Percentiles rank a stretch among this genome's conserved stretches.
Evolutionary conservation across 1,139 yeast genomes (phyloP).

Genomic region (Insectozyma bohioensis): DNA sequence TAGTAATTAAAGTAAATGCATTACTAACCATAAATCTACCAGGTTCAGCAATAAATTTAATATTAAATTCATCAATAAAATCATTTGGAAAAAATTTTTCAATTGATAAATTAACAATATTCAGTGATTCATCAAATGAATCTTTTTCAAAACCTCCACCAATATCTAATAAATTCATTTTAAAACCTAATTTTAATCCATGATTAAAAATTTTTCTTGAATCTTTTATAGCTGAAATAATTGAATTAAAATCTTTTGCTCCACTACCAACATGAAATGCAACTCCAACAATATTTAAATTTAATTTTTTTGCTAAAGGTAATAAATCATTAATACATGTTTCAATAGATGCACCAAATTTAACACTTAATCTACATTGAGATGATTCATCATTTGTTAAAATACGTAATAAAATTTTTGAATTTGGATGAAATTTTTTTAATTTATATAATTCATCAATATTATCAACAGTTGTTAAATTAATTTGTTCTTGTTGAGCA

Average conservation of each 20-base stretch:
- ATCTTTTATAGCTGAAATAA: slow-evolving; percentile 71
- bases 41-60: slow-evolving; percentile 84
- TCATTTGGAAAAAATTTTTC: slow-evolving; percentile 55
- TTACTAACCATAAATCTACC: slow-evolving; percentile 88
- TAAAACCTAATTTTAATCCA: slow-evolving; percentile 49
- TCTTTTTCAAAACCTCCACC: slow-evolving; percentile 91
- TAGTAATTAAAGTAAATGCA: slow-evolving; percentile 82
- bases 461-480: slow-evolving; percentile 87
- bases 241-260: slow-evolving; percentile 70
- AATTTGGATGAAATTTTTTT: slow-evolving; percentile 62
- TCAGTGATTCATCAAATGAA: slow-evolving; percentile 63
- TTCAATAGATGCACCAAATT: slow-evolving; percentile 77
- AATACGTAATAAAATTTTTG: slow-evolving; percentile 74
- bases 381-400: slow-evolving; percentile 90
- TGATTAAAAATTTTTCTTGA: slow-evolving; percentile 68
- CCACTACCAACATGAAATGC: slow-evolving; percentile 98
- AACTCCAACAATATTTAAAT: slow-evolving; percentile 72
- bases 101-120: slow-evolving; percentile 56
- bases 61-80: slow-evolving; percentile 26
- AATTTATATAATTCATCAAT: slow-evolving; percentile 80
- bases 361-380: slow-evolving; percentile 82
- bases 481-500: slow-evolving; percentile 56
- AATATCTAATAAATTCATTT: slow-evolving; percentile 66
- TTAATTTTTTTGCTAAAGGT: slow-evolving; percentile 59
- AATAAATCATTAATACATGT: slow-evolving; percentile 56